Evolutionary conservation across 148 eudicot genomes (phyloP).

Genomic region (Fallopia convolvulus): DNA sequence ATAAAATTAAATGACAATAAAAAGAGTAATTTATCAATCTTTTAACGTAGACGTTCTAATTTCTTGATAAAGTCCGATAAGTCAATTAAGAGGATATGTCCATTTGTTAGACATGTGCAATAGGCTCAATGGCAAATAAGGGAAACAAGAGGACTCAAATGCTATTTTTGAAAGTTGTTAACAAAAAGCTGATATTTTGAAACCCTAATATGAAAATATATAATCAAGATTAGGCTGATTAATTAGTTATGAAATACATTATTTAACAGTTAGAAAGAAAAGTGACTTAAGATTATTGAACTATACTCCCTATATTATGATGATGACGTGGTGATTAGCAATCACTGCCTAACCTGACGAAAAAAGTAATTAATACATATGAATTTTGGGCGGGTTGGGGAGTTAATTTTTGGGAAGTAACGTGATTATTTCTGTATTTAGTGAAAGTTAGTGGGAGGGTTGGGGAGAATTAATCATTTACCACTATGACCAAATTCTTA

Average conservation of each 20-base stretch:
- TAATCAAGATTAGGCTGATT: too few relatives aligned
- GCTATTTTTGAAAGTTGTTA: too few relatives aligned
- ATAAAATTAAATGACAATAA: too few relatives aligned
- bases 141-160: too few relatives aligned
- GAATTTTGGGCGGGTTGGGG: constrained; percentile 1
- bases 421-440: constrained; percentile 6
- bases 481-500: not conserved
- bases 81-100: too few relatives aligned
- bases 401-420: not conserved
- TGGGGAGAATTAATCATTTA: not conserved
- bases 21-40: too few relatives aligned
- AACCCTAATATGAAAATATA: not conserved
- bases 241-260: not conserved
- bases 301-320: not conserved
- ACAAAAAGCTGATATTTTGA: not conserved
- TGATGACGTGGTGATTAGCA: constrained; percentile 8
- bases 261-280: not conserved
- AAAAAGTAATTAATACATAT: not conserved
- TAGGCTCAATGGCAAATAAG: too few relatives aligned
- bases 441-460: constrained; percentile 8
- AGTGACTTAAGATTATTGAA: not conserved
- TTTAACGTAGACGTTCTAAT: too few relatives aligned
- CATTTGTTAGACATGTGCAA: too few relatives aligned
- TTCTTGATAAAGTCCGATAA: too few relatives aligned
- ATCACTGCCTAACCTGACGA: not conserved